phyloP scores from a whole-genome alignment of 2,329 filamentous ascomycete genomes.

The Purpureocillium lavendulum region DNA sequence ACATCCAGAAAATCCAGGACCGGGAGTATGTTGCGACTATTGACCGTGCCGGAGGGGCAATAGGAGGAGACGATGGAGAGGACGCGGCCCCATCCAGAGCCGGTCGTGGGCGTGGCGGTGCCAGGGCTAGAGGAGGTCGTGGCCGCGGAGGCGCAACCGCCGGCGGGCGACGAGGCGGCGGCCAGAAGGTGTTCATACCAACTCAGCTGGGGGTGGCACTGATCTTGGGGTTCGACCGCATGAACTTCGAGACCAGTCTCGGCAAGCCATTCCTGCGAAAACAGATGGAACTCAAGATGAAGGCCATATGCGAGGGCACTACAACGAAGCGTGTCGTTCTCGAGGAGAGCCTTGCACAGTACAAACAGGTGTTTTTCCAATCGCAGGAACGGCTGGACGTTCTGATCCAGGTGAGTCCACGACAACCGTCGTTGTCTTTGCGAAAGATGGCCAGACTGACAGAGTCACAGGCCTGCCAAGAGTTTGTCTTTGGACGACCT shows the following conservation, averaged over 20 bases:
- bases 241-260: conserved; percentile 86
- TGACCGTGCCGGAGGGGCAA: conserved; percentile 31
- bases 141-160: conserved; percentile 32
- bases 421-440: neutral
- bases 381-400: conserved; percentile 68
- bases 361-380: conserved; percentile 76
- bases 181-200: conserved; percentile 81
- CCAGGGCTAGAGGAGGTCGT: conserved; percentile 31
- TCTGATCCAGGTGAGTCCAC: conserved; percentile 47
- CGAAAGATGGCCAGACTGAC: neutral
- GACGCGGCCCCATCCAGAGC: conserved; percentile 31
- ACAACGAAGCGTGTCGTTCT: conserved; percentile 69
- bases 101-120: conserved; percentile 40
- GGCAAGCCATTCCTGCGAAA: conserved; percentile 95
- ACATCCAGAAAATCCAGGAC: conserved; percentile 92
- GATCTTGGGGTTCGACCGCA: conserved; percentile 88
- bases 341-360: conserved; percentile 76
- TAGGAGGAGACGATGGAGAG: conserved; percentile 29
- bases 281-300: conserved; percentile 97
- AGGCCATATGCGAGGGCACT: conserved; percentile 85
- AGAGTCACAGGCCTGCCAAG: conserved; percentile 2
- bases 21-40: conserved; percentile 72
- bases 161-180: conserved; percentile 33
- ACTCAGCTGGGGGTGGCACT: conserved; percentile 85
- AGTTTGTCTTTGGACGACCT: conserved; percentile 22